Evolutionary conservation across 805 yeast genomes (phyloP).

Genomic region (Pichia manshurica): DNA sequence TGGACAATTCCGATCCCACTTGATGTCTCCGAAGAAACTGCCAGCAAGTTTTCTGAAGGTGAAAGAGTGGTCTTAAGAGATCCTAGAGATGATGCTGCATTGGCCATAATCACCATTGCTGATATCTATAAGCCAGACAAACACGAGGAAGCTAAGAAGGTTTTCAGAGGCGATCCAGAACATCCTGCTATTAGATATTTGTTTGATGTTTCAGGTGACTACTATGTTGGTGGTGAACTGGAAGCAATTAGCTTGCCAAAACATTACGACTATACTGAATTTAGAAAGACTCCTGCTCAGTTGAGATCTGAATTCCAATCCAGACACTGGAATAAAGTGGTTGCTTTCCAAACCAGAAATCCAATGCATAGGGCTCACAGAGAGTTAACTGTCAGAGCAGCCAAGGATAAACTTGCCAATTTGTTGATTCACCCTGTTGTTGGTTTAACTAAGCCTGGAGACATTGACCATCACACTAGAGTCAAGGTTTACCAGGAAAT

Average conservation of each 20-base stretch:
- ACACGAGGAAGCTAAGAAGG: constrained; percentile 70
- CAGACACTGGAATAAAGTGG: constrained; percentile 83
- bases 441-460: constrained; percentile 96
- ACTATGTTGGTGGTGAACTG: constrained; percentile 80
- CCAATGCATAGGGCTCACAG: constrained; percentile 99
- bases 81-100: constrained; percentile 69
- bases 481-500: constrained; percentile 92
- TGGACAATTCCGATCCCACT: constrained; percentile 93
- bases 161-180: constrained; percentile 94
- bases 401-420: constrained; percentile 83
- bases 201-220: constrained; percentile 68
- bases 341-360: constrained; percentile 96
- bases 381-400: constrained; percentile 93
- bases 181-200: constrained; percentile 87
- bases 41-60: constrained; percentile 46
- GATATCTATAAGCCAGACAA: constrained; percentile 83
- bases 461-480: constrained; percentile 95
- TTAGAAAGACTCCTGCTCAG: constrained; percentile 87
- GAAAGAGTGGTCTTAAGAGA: constrained; percentile 71
- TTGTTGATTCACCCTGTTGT: constrained; percentile 95
- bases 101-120: constrained; percentile 75
- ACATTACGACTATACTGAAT: constrained; percentile 85
- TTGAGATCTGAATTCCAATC: constrained; percentile 75
- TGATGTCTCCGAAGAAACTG: constrained; percentile 53
- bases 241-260: constrained; percentile 80